Evolutionary conservation across 2,329 filamentous ascomycete genomes (phyloP), one percentile per base, ranked within the genome.

Genomic region (Gaeumannomyces tritici): DNA sequence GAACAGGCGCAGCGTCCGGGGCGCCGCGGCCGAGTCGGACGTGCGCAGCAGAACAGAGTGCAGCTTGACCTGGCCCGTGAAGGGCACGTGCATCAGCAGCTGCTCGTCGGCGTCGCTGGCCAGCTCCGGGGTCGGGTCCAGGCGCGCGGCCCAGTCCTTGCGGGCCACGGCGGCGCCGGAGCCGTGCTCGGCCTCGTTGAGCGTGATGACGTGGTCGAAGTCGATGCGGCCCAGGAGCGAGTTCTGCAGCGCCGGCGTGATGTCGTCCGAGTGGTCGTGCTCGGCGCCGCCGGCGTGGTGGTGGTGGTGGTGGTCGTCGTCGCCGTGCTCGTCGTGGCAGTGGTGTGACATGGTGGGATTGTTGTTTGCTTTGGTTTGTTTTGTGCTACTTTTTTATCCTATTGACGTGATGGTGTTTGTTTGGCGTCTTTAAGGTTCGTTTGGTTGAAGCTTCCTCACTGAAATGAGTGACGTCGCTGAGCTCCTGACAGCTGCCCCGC

Each of bases 71-170:
- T 97, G 93, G 59, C 90, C 93, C 1, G 92, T 93, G 77, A 99
- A 99, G 89, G 95, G 95, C 51, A 98, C 83, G 66, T 89, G 88
- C 82, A 99, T 91, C 62, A 99, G 78, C n/a, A 99, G 76, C 78
- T 99, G 92, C 78, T 96, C 92, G 73, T 98, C 95, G 0, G 88
- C 87, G 72, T 96, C 90, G 71, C 91, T 96, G 69, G 83, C 84
- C 33, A 99, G 81, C 76, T 96, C 89, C 0, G 92, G 91, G 68
- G 85, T 77, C 3, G 82, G 74, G 21, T 85, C 75, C 64, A 97
- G 74, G 62, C 95, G 81, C 75, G 98, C 88, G 7, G 84, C 83
- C 93, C 93, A 99, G 62, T 92, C 91, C 81, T 99, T 99, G 76
- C 91, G 87, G 47, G 96, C 85, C 33, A 98, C 83, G 1, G 83